phyloP scores from a whole-genome alignment of 768 basidiomycete genomes.

The Astraeus odoratus region DNA sequence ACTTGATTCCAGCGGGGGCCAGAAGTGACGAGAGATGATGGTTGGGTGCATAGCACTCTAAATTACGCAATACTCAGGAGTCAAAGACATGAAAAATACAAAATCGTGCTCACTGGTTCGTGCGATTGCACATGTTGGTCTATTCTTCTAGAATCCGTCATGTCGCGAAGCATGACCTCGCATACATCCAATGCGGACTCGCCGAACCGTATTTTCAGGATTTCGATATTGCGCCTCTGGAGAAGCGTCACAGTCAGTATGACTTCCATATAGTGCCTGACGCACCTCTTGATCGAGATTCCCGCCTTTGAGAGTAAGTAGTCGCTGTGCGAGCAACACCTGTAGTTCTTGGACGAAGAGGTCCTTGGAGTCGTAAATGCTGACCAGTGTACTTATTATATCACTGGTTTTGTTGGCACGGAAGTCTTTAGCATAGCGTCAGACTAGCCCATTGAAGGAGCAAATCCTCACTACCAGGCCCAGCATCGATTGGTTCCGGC shows the following conservation, averaged over 20 bases:
- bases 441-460: neutral
- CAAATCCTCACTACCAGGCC: slow-evolving; percentile 57
- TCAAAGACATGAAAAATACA: slow-evolving; percentile 5
- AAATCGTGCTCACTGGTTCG: slow-evolving; percentile 42
- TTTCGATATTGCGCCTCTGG: slow-evolving; percentile 88
- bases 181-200: slow-evolving; percentile 90
- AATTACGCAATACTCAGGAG: neutral
- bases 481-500: slow-evolving; percentile 94
- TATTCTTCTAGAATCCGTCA: slow-evolving; percentile 88
- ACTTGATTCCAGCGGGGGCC: slow-evolving; percentile 78
- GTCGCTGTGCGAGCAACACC: slow-evolving; percentile 78
- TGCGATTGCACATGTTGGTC: slow-evolving; percentile 84
- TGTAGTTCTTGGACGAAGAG: slow-evolving; percentile 95
- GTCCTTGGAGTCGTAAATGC: slow-evolving; percentile 96
- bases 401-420: slow-evolving; percentile 87
- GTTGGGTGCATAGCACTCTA: slow-evolving; percentile 79
- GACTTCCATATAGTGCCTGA: neutral
- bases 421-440: slow-evolving; percentile 54
- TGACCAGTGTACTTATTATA: slow-evolving; percentile 92
- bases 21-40: slow-evolving; percentile 91
- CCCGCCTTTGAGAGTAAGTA: slow-evolving; percentile 76
- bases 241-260: neutral
- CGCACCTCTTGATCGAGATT: slow-evolving; percentile 62
- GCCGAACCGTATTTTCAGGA: slow-evolving; percentile 92
- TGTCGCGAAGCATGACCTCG: slow-evolving; percentile 97